These are phyloP conservation scores for Lachnellula suecica DNA, from an alignment of 2,329 filamentous ascomycete genomes.

Conservation along the genomic window DNA sequence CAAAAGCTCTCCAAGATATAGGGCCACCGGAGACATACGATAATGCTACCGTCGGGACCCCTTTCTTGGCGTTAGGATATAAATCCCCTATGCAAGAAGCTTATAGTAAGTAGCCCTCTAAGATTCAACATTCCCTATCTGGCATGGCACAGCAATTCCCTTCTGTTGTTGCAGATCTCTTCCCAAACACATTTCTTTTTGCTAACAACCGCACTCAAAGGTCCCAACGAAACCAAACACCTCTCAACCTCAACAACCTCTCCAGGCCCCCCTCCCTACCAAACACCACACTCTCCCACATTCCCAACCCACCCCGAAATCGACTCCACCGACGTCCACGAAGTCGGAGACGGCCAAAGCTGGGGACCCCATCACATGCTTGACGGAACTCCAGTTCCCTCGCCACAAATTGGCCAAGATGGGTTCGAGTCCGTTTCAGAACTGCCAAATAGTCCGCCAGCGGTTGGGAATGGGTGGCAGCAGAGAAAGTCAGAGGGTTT, in stretches of 20 bases:
- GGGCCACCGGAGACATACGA: background rate
- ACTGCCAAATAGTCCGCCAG: background rate
- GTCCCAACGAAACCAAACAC: background rate
- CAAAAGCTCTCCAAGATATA: background rate
- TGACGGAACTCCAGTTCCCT: background rate
- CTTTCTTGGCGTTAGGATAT: background rate
- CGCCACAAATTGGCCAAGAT: too few species aligned
- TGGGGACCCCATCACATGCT: background rate
- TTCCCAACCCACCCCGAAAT: conserved; percentile 3
- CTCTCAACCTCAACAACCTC: background rate
- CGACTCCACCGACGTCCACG: background rate
- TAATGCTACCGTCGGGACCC: background rate
- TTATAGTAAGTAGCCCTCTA: too few species aligned
- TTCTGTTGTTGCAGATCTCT: too few species aligned
- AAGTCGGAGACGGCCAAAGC: background rate
- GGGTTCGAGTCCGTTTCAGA: background rate
- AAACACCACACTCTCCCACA: background rate
- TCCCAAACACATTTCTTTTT: too few species aligned
- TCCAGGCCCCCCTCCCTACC: conserved; percentile 6
- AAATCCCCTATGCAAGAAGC: too few species aligned
- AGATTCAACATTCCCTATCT: too few species aligned
- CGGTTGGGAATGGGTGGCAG: background rate
- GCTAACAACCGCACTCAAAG: background rate
- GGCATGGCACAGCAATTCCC: too few species aligned
- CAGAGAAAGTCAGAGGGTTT: background rate